Evolutionary conservation across 2,329 filamentous ascomycete species (phyloP), one percentile per base, ranked within the genome.

Genomic region (Colletotrichum sublineola): DNA sequence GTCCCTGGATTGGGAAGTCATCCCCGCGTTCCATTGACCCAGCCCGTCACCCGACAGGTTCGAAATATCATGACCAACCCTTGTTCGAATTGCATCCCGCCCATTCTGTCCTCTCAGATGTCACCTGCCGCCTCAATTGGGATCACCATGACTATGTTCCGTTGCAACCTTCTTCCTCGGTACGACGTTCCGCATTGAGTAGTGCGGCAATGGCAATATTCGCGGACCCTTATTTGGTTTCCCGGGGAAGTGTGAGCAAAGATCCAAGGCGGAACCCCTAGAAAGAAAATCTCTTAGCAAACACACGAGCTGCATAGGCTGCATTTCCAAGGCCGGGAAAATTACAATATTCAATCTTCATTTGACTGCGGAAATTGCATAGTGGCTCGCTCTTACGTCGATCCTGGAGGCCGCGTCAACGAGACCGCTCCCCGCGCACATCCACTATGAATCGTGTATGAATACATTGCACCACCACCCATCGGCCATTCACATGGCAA

Each of bases 1-100:
- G 38, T 53, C 66, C 69, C 66, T 72, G 55, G 48, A 69, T 72
- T 29, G 60, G 69, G 69, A 63, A 72, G 66, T 72, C 69, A 72
- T 64, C 60, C 53, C 69, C 69, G 69, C 60, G 65, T 69, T 72
- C 63, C 60, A 64, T 64, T 72, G 69, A 55, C 66, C 53, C 40
- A 15, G 44, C 53, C 53, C 60, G 55, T 69, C 38, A 55, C 18
- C 36, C 48, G 38, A 53, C 56, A 50, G 50, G 58, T 44, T 50
- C 60, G 40, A 56, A 68, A 60, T 55, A 64, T 69, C 53, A 60
- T 64, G 52, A 31, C 31, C 18, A 61, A 63, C 53, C 60, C 48
- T 56, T 58, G 68, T 68, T 60, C 36, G 60, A 72, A 60, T 48
- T 42, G 52, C 52, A 53, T 69, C 24, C 58, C 65, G 53, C 24